Evolutionary conservation across 306 rosid species (phyloP).

Genomic region (Prunus mira): DNA sequence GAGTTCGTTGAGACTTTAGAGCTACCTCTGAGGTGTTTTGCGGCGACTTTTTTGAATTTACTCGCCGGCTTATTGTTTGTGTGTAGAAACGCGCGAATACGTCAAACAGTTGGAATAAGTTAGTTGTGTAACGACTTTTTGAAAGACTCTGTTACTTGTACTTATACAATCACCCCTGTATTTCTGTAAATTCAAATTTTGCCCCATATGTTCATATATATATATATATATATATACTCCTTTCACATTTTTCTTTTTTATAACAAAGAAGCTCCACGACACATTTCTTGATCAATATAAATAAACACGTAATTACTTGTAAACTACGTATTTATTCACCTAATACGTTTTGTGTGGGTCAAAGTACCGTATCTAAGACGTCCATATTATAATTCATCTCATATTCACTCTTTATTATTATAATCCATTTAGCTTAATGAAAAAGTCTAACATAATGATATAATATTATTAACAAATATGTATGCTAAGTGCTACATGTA

Average conservation of each 20-base stretch:
- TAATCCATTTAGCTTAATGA: too few species aligned
- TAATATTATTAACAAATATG: background rate
- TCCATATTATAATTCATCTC: too few species aligned
- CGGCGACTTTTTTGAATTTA: background rate
- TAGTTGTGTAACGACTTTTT: background rate
- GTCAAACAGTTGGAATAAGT: slow-evolving; percentile 1
- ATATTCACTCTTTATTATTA: too few species aligned
- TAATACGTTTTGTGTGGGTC: too few species aligned
- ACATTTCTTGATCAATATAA: too few species aligned
- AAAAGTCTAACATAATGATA: background rate
- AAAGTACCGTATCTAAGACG: too few species aligned
- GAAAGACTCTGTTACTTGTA: background rate
- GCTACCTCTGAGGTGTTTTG: background rate
- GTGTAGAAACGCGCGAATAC: background rate
- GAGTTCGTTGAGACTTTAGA: background rate
- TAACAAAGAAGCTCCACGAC: too few species aligned
- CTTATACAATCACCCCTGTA: background rate
- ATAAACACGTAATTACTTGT: too few species aligned
- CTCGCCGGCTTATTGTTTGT: background rate
- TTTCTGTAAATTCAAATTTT: background rate
- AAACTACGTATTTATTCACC: too few species aligned
- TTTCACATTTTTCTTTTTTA: background rate
- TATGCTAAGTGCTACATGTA: too few species aligned
- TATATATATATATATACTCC: slow-evolving; percentile 4
- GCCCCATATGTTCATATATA: background rate